Conservation (phyloP, 2,329 filamentous ascomycete genomes). For the Alternaria arborescens region DNA sequence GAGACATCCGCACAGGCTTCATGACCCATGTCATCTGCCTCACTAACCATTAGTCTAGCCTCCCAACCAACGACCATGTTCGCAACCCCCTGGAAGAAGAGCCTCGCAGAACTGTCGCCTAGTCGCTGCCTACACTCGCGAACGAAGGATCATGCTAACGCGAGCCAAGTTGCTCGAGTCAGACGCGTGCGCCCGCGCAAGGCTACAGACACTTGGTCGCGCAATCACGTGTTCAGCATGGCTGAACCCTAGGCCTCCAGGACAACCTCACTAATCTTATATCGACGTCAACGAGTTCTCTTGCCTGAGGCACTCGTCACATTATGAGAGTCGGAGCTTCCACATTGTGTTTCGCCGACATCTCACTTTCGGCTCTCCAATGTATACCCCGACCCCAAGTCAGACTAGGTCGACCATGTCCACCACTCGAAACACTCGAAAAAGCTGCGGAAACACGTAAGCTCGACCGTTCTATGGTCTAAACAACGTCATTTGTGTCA, state of each 20-base stretch:
- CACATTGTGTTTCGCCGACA: conserved; percentile 36
- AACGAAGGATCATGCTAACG: conserved; percentile 1
- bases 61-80: conserved; percentile 10
- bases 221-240: conserved; percentile 12
- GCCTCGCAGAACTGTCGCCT: conserved; percentile 1
- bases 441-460: conserved; percentile 36
- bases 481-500: conserved; percentile 26
- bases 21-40: conserved; percentile 9
- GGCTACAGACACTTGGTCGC: conserved; percentile 7
- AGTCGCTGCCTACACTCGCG: conserved; percentile 3
- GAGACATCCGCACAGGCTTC: conserved; percentile 4
- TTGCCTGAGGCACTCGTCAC: conserved; percentile 5
- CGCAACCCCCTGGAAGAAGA: conserved; percentile 2
- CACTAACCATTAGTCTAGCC: conserved; percentile 4
- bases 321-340: conserved; percentile 27
- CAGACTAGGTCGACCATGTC: conserved; percentile 15
- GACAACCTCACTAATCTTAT: background rate
- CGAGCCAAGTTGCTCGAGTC: conserved; percentile 3
- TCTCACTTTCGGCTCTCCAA: conserved; percentile 44
- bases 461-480: conserved; percentile 19
- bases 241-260: background rate
- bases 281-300: conserved; percentile 12
- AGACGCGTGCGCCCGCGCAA: conserved; percentile 12
- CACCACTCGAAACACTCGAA: conserved; percentile 30
- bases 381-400: conserved; percentile 21